Conservation (phyloP, 345 rosid genomes). For the Chamaenerion angustifolium region DNA sequence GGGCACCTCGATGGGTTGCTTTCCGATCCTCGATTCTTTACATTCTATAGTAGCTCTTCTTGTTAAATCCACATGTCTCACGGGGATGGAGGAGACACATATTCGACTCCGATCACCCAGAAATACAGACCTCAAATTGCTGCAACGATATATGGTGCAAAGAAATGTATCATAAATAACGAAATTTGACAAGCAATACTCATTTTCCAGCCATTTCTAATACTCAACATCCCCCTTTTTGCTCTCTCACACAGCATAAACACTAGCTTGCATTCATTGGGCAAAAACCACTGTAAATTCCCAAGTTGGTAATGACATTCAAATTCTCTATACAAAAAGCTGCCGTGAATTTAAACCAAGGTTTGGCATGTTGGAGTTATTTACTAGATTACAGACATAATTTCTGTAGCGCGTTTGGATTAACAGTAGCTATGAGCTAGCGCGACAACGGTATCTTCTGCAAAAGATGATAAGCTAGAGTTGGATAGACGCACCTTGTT, state of each 20-base stretch:
- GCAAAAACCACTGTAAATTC: too few species aligned
- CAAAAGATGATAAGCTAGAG: constrained; percentile 1
- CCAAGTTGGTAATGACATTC: too few species aligned
- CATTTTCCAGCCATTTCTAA: background rate
- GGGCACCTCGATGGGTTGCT: constrained; percentile 72
- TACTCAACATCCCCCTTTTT: background rate
- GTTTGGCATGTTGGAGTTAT: too few species aligned
- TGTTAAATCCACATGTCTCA: constrained; percentile 21
- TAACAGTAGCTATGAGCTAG: background rate
- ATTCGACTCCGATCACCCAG: constrained; percentile 41
- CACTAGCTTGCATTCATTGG: too few species aligned
- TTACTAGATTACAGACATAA: too few species aligned
- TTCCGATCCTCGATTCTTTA: constrained; percentile 90
- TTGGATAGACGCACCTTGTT: constrained; percentile 28
- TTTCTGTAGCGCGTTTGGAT: background rate
- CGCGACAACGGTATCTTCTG: background rate
- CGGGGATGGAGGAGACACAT: constrained; percentile 22
- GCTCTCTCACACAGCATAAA: too few species aligned
- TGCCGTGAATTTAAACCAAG: too few species aligned
- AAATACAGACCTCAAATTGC: constrained; percentile 55
- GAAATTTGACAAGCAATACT: background rate
- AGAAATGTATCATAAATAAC: background rate
- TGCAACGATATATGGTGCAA: constrained; percentile 10
- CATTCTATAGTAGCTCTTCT: constrained; percentile 45
- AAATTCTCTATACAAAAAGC: too few species aligned